These are phyloP conservation scores for Cardiospermum halicacabum DNA, from an alignment of 345 rosid genomes.

Conservation along the genomic window DNA sequence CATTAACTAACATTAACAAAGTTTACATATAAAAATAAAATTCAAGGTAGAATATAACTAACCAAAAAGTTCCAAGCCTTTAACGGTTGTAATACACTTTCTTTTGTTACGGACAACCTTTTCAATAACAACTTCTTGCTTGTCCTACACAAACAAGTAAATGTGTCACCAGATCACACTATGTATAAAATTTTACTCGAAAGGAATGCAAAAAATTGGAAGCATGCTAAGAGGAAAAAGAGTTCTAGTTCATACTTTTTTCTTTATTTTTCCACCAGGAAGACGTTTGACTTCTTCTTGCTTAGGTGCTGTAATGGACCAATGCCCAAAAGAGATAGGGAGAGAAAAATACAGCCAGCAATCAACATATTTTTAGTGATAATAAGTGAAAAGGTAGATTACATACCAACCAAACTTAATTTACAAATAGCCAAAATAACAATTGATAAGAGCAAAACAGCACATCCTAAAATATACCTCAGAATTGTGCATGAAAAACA, in stretches of 20 bases:
- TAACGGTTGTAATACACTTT: constrained; percentile 43
- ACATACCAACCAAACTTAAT: constrained; percentile 7
- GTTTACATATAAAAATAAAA: not conserved
- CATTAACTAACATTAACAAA: not conserved
- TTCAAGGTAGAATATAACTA: constrained; percentile 3
- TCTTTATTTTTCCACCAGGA: constrained; percentile 48
- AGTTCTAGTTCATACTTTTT: constrained; percentile 29
- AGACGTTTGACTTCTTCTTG: constrained; percentile 44
- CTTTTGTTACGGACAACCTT: constrained; percentile 48
- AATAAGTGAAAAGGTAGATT: not conserved
- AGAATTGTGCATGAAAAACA: too few species aligned
- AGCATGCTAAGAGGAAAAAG: not conserved
- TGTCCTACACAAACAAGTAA: constrained; percentile 27
- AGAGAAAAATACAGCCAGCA: constrained; percentile 1
- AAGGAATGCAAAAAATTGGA: not conserved
- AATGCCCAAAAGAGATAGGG: not conserved
- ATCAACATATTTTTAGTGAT: not conserved
- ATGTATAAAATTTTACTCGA: not conserved
- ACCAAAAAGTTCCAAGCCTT: constrained; percentile 56
- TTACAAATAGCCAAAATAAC: not conserved
- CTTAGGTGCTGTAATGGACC: constrained; percentile 22
- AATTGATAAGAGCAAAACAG: not conserved
- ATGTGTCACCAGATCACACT: not conserved
- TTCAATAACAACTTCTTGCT: constrained; percentile 46
- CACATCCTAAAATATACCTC: not conserved